Conservation (phyloP, 345 rosid species). For the Mangifera indica region DNA sequence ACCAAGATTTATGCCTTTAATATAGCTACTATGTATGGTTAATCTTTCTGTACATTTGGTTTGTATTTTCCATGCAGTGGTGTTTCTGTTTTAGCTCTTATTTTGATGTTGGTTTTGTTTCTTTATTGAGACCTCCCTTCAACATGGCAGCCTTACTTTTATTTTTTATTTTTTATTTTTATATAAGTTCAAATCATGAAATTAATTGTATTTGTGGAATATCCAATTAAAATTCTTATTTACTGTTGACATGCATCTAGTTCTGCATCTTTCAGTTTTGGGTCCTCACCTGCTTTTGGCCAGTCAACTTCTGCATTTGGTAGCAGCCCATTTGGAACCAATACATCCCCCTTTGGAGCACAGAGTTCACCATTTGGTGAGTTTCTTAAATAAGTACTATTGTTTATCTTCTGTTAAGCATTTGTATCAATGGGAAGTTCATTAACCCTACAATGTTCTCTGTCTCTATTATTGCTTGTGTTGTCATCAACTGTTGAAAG, state of each 20-base stretch:
- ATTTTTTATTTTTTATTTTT: too few relatives aligned
- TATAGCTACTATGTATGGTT: not conserved
- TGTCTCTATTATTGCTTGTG: not conserved
- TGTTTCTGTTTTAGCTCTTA: not conserved
- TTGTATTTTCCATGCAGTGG: not conserved
- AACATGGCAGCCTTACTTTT: not conserved
- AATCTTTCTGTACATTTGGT: not conserved
- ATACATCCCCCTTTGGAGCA: conserved; percentile 60
- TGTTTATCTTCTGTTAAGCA: not conserved
- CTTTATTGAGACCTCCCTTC: not conserved
- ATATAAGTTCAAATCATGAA: conserved; percentile 3
- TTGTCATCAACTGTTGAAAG: not conserved
- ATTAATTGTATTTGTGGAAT: not conserved
- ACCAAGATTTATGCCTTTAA: not conserved
- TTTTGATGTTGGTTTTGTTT: not conserved
- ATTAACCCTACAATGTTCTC: not conserved
- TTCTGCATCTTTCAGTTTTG: conserved; percentile 58
- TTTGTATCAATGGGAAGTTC: not conserved
- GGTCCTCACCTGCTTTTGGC: conserved; percentile 68
- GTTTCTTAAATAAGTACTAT: conserved; percentile 20
- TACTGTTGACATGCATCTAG: conserved; percentile 29
- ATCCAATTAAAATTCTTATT: not conserved
- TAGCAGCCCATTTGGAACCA: conserved; percentile 63
- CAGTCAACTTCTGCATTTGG: conserved; percentile 77
- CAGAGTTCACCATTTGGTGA: conserved; percentile 71